Conservation (phyloP, 371 early-diverging fungal species). For the Mucor piriformis region DNA sequence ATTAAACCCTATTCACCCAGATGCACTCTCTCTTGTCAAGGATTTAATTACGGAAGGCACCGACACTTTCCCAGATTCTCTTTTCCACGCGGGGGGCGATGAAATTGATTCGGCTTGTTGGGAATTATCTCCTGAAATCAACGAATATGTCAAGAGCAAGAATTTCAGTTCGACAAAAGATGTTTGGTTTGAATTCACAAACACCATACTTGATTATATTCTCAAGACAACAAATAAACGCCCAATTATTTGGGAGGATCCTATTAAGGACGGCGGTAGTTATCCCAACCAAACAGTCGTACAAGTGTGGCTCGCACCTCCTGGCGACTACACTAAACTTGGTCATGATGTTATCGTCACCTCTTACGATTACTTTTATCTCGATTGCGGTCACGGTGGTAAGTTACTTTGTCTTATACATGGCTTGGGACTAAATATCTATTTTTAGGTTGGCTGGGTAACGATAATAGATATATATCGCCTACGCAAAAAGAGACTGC, state of each 20-base stretch:
- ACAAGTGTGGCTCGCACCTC: conserved; percentile 54
- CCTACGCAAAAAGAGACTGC: conserved; percentile 37
- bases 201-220: conserved; percentile 31
- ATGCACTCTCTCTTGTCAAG: conserved; percentile 40
- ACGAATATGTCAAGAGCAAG: conserved; percentile 28
- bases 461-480: conserved; percentile 43
- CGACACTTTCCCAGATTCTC: conserved; percentile 63
- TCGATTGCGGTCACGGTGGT: conserved; percentile 63
- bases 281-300: conserved; percentile 42
- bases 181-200: conserved; percentile 41
- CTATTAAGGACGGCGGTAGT: conserved; percentile 23
- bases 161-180: conserved; percentile 12
- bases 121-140: conserved; percentile 31
- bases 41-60: conserved; percentile 59
- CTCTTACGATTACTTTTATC: conserved; percentile 57
- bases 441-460: conserved; percentile 47
- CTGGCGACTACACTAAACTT: conserved; percentile 33
- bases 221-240: conserved; percentile 11
- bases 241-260: conserved; percentile 36
- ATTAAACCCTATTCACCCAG: conserved; percentile 64
- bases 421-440: background rate
- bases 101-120: conserved; percentile 76
- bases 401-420: conserved; percentile 16
- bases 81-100: conserved; percentile 78
- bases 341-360: conserved; percentile 56